phyloP scores from a whole-genome alignment of 2,329 filamentous ascomycete species.

The Fusarium caatingaense region DNA sequence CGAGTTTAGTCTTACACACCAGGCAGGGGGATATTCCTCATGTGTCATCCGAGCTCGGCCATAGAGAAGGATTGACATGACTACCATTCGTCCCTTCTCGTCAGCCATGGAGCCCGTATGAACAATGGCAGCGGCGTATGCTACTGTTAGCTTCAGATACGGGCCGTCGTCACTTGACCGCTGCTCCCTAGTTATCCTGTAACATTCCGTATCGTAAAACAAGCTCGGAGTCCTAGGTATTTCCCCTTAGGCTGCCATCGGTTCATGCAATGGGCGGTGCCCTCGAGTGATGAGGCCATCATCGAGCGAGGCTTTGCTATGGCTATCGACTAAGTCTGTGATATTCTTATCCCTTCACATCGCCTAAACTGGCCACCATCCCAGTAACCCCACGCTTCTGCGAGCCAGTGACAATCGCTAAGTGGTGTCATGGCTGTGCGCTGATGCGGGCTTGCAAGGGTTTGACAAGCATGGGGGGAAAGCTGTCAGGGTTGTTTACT shows the following conservation, averaged over 20 bases:
- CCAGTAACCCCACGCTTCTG: slow-evolving; percentile 43
- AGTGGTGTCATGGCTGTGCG: slow-evolving; percentile 44
- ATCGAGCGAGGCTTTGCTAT: slow-evolving; percentile 29
- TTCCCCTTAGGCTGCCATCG: slow-evolving; percentile 39
- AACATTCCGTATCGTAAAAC: slow-evolving; percentile 16
- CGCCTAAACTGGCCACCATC: slow-evolving; percentile 37
- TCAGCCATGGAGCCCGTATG: slow-evolving; percentile 40
- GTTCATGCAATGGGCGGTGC: slow-evolving; percentile 39
- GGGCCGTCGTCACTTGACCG: slow-evolving; percentile 45
- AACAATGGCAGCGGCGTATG: slow-evolving; percentile 30
- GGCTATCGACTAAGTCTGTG: slow-evolving; percentile 22
- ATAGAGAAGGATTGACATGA: slow-evolving; percentile 29
- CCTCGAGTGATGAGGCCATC: slow-evolving; percentile 45
- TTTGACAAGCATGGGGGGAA: slow-evolving; percentile 14
- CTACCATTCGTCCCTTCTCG: slow-evolving; percentile 38
- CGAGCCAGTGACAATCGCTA: slow-evolving; percentile 36
- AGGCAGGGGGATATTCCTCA: slow-evolving; percentile 38
- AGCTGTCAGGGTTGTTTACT: slow-evolving; percentile 17
- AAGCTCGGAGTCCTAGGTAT: slow-evolving; percentile 17
- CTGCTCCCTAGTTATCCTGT: slow-evolving; percentile 34
- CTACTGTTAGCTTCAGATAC: slow-evolving; percentile 39
- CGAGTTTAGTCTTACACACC: slow-evolving; percentile 30
- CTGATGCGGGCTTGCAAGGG: slow-evolving; percentile 27
- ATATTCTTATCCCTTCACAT: slow-evolving; percentile 36
- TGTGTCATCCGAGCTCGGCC: slow-evolving; percentile 44